Conservation (phyloP, 176 grass and related monocot genomes). For the Bolboschoenus planiculmis region DNA sequence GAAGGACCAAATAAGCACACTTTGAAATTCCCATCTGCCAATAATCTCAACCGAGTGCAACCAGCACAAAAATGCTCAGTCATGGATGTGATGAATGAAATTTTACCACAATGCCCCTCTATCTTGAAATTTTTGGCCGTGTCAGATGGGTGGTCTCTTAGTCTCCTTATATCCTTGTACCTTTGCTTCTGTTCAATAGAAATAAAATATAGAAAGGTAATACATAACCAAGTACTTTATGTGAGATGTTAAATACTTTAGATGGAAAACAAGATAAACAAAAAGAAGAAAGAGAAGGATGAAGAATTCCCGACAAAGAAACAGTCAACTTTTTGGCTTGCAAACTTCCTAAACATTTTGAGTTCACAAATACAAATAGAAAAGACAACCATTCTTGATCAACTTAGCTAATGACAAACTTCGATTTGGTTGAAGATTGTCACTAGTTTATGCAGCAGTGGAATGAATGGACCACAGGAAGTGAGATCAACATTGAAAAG, state of each 20-base stretch:
- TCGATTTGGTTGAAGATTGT: too few species aligned
- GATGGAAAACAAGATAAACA: background rate
- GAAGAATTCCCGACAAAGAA: too few species aligned
- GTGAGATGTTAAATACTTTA: background rate
- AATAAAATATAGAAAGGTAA: background rate
- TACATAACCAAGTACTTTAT: background rate
- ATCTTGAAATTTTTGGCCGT: constrained; percentile 96
- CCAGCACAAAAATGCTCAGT: constrained; percentile 94
- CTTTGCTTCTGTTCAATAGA: constrained; percentile 39
- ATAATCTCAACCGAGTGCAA: constrained; percentile 79
- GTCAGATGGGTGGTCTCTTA: constrained; percentile 78
- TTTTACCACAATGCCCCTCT: constrained; percentile 65
- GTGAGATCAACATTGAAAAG: too few species aligned
- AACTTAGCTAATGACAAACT: background rate
- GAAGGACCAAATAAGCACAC: constrained; percentile 94
- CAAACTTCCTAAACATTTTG: too few species aligned
- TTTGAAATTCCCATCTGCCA: constrained; percentile 97
- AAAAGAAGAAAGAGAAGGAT: background rate
- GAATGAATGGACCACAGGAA: too few species aligned
- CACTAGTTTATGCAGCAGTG: too few species aligned
- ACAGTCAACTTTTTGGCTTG: too few species aligned
- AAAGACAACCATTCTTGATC: background rate
- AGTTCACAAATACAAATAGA: background rate
- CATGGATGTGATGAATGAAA: constrained; percentile 99
- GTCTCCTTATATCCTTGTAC: constrained; percentile 69